Evolutionary conservation across 768 basidiomycete species (phyloP).

Genomic region (Holtermanniella nyarrowii): DNA sequence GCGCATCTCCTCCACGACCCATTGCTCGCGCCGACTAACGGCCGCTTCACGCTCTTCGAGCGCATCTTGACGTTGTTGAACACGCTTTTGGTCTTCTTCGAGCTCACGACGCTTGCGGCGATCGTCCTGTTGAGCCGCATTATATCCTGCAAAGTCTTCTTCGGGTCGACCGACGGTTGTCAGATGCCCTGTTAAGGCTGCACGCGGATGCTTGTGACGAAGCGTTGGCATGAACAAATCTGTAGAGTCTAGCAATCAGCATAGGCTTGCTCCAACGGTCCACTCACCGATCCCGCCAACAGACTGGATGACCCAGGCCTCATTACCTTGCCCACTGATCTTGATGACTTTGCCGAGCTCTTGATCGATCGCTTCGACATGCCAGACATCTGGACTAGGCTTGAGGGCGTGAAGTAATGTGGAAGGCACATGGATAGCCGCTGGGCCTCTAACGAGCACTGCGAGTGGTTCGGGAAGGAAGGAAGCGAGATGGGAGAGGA

Average conservation of each 20-base stretch:
- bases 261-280: too few species aligned
- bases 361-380: not conserved
- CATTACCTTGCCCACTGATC: not conserved
- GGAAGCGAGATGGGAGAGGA: conserved; percentile 23
- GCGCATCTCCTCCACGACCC: conserved; percentile 33
- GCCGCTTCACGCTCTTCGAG: conserved; percentile 28
- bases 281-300: too few species aligned
- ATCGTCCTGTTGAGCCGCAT: conserved; percentile 8
- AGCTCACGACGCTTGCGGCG: not conserved
- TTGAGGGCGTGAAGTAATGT: not conserved
- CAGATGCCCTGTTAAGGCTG: too few species aligned
- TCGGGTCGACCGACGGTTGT: too few species aligned
- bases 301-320: not conserved
- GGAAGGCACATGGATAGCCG: not conserved
- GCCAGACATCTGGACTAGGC: not conserved
- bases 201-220: too few species aligned
- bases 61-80: conserved; percentile 14
- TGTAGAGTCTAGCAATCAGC: too few species aligned
- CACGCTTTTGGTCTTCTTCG: conserved; percentile 13
- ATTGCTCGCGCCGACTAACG: conserved; percentile 26
- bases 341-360: not conserved
- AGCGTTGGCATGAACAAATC: too few species aligned
- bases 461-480: conserved; percentile 31
- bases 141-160: too few species aligned
- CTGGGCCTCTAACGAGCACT: conserved; percentile 5